Conservation (phyloP, 2,329 filamentous ascomycete genomes). For the Phaeomoniella chlamydospora region DNA sequence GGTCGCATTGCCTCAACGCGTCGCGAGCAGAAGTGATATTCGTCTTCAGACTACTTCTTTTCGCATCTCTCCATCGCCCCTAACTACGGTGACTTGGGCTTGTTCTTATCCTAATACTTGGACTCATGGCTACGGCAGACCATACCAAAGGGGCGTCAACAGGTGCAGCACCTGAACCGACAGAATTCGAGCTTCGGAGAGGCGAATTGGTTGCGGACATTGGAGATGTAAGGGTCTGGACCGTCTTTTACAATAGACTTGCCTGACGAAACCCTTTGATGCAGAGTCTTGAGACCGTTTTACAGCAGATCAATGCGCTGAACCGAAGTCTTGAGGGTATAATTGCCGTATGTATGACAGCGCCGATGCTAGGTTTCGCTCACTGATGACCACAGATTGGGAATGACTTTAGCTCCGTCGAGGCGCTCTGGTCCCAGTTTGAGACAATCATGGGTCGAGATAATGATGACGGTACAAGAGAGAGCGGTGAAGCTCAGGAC, state of each 20-base stretch:
- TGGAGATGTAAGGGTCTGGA: slow-evolving; percentile 8
- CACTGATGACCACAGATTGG: slow-evolving; percentile 47
- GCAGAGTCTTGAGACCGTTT: slow-evolving; percentile 67
- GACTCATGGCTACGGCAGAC: slow-evolving; percentile 1
- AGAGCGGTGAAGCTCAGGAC: slow-evolving; percentile 5
- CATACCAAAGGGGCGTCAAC: neutral
- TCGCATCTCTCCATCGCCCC: too few species aligned
- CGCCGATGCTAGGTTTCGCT: neutral
- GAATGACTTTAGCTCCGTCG: slow-evolving; percentile 93
- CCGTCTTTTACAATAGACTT: slow-evolving; percentile 1
- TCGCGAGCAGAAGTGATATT: too few species aligned
- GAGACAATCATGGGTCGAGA: slow-evolving; percentile 86
- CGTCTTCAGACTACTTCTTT: too few species aligned
- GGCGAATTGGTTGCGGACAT: slow-evolving; percentile 12
- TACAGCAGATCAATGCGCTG: slow-evolving; percentile 90
- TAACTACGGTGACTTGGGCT: too few species aligned
- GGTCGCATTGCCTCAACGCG: too few species aligned
- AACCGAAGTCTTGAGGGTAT: slow-evolving; percentile 87
- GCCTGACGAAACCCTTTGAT: neutral
- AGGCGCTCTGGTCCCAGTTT: slow-evolving; percentile 93
- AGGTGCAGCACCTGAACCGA: slow-evolving; percentile 2
- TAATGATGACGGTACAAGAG: slow-evolving; percentile 19
- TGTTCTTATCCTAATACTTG: too few species aligned
- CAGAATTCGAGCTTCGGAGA: slow-evolving; percentile 15
- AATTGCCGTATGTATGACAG: slow-evolving; percentile 50